These are phyloP conservation scores for Rhizopus sp. DNA, from an alignment of 371 early-diverging fungal species.

Conservation along the genomic window DNA sequence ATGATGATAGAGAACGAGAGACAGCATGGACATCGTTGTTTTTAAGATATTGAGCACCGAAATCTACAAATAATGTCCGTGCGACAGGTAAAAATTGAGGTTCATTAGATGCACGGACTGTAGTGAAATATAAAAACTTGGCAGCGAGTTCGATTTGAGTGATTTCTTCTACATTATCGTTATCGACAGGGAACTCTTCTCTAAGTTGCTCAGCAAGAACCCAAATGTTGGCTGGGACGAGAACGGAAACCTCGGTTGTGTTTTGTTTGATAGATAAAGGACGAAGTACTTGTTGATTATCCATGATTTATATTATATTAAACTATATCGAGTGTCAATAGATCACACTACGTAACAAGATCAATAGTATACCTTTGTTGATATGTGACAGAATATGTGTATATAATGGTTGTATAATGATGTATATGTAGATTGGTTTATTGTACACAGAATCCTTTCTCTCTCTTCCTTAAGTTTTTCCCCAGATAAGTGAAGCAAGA, in stretches of 20 bases:
- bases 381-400: neutral
- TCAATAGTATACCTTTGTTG: neutral
- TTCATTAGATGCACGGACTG: conserved; percentile 59
- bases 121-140: conserved; percentile 73
- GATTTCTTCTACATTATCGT: conserved; percentile 58
- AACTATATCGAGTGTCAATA: neutral
- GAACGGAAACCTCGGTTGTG: conserved; percentile 79
- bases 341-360: conserved; percentile 1
- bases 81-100: conserved; percentile 73
- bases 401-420: conserved; percentile 19
- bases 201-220: conserved; percentile 87
- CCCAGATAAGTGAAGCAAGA: neutral
- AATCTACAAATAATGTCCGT: conserved; percentile 76
- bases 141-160: conserved; percentile 78
- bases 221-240: conserved; percentile 87
- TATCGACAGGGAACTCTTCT: conserved; percentile 70
- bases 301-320: conserved; percentile 16
- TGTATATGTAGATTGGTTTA: conserved; percentile 12
- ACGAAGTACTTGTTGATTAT: conserved; percentile 59
- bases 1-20: conserved; percentile 56
- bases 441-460: conserved; percentile 8
- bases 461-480: conserved; percentile 1
- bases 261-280: conserved; percentile 83
- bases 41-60: conserved; percentile 74
- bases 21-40: conserved; percentile 88